phyloP scores from a whole-genome alignment of 2,329 filamentous ascomycete species.

The Nannizziopsis arthrosporioides region DNA sequence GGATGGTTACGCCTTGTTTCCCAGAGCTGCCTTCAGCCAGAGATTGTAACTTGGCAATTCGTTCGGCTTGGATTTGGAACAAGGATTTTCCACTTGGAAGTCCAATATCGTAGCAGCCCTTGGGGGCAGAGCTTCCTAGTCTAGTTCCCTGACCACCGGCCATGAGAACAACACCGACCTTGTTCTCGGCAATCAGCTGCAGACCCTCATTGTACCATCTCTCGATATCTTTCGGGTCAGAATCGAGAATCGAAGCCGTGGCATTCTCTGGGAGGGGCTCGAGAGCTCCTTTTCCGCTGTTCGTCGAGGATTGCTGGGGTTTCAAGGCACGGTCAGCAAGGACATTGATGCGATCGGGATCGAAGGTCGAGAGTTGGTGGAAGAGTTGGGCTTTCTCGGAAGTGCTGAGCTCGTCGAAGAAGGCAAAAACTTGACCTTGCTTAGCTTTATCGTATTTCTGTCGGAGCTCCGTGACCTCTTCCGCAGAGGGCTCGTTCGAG shows the following conservation, averaged over 20 bases:
- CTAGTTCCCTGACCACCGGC: constrained; percentile 93
- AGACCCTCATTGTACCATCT: constrained; percentile 69
- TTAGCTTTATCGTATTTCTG: constrained; percentile 61
- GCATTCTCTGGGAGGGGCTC: constrained; percentile 81
- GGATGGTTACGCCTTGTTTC: constrained; percentile 54
- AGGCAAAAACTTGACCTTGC: constrained; percentile 75
- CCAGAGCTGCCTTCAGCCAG: constrained; percentile 62
- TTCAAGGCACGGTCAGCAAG: constrained; percentile 77
- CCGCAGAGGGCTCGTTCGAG: constrained; percentile 44
- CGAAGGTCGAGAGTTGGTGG: constrained; percentile 68
- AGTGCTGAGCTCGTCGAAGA: constrained; percentile 66
- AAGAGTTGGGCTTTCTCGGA: constrained; percentile 67
- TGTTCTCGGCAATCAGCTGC: constrained; percentile 54
- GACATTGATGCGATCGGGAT: constrained; percentile 77
- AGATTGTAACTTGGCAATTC: constrained; percentile 74
- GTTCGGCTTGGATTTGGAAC: constrained; percentile 95
- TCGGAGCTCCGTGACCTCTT: constrained; percentile 56
- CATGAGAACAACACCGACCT: constrained; percentile 83
- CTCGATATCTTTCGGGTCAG: constrained; percentile 61
- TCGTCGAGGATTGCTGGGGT: constrained; percentile 44
- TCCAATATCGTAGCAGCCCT: constrained; percentile 95
- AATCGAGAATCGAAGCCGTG: constrained; percentile 84
- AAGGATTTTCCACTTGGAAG: constrained; percentile 85
- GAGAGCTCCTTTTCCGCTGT: constrained; percentile 45
- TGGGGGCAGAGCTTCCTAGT: constrained; percentile 85